A percentile compares a stretch with the other conserved stretches of the same genome.
phyloP scores from a whole-genome alignment of 2,329 filamentous ascomycete genomes.

The Cephalotrichum gorgonifer region DNA sequence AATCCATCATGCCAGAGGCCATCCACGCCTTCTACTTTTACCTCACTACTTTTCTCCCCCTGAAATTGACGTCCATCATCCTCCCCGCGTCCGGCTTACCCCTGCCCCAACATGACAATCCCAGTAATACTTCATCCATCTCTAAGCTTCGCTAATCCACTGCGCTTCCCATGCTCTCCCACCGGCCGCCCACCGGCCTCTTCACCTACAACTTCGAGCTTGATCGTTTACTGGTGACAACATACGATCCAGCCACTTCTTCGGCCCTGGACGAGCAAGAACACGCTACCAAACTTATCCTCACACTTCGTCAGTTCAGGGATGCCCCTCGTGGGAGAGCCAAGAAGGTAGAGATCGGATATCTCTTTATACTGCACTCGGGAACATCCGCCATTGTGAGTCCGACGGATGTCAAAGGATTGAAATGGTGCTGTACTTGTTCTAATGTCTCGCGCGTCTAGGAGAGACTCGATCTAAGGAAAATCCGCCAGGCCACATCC shows the following conservation, averaged over 20 bases:
- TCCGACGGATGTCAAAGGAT: too few relatives aligned
- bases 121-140: neutral
- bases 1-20: neutral
- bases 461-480: conserved; percentile 5
- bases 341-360: neutral
- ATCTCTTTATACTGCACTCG: conserved; percentile 4
- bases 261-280: neutral
- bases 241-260: neutral
- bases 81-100: neutral
- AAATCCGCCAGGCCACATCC: neutral
- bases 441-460: neutral
- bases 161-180: neutral
- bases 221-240: neutral
- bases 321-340: neutral
- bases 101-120: too few relatives aligned
- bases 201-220: conserved; percentile 6
- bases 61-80: neutral
- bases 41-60: neutral
- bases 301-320: conserved; percentile 2
- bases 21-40: neutral
- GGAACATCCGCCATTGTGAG: conserved; percentile 3
- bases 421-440: too few relatives aligned
- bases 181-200: neutral
- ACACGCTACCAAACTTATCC: neutral
- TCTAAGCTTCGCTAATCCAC: neutral